phyloP scores from a whole-genome alignment of 768 basidiomycete species.

The Xerocomus potaroensis region DNA sequence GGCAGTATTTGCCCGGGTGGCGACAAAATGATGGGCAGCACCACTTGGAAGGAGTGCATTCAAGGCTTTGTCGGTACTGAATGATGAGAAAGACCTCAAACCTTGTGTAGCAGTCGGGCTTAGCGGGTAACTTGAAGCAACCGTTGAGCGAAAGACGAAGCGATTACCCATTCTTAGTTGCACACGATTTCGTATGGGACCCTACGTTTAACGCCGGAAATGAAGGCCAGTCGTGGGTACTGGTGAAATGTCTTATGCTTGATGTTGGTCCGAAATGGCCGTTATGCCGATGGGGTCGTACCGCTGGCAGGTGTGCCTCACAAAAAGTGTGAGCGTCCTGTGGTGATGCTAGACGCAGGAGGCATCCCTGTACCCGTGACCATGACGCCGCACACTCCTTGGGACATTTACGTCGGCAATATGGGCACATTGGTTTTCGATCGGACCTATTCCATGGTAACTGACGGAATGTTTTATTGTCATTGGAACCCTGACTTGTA shows the following conservation, averaged over 20 bases:
- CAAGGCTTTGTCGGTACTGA: neutral
- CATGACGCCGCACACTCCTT: neutral
- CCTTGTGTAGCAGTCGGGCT: neutral
- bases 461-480: conserved; percentile 7
- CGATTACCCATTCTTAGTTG: neutral
- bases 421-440: conserved; percentile 12
- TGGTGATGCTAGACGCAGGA: neutral
- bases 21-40: neutral
- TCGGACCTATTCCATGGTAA: neutral
- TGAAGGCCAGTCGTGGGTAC: neutral
- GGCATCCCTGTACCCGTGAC: neutral
- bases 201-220: neutral
- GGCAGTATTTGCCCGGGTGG: conserved; percentile 8
- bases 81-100: neutral
- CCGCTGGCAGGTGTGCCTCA: neutral
- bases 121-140: neutral
- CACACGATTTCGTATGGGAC: neutral
- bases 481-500: conserved; percentile 10
- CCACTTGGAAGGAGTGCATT: neutral
- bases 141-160: neutral
- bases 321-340: too few species aligned
- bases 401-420: conserved; percentile 21
- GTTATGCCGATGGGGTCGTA: neutral
- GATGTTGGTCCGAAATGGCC: neutral
- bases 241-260: neutral